A percentile compares a stretch with the other conserved stretches of the same genome.
Conservation (phyloP, 495 filamentous ascomycete species). For the Ascodesmis nigricans region DNA sequence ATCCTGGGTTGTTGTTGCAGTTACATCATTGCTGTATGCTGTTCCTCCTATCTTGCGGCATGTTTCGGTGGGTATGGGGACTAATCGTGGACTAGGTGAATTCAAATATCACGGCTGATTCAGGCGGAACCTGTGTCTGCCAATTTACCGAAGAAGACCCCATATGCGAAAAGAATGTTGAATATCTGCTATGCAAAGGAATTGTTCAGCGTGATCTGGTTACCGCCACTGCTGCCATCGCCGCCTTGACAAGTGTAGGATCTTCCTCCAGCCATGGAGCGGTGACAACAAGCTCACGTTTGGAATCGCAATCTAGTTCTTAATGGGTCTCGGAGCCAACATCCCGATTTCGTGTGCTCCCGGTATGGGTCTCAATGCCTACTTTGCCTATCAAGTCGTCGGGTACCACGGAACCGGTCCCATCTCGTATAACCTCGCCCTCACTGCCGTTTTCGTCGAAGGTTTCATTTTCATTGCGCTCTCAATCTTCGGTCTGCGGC, state of each 20-base stretch:
- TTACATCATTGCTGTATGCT: conserved; percentile 33
- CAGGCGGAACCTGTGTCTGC: conserved; percentile 59
- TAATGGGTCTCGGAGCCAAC: conserved; percentile 48
- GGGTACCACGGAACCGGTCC: conserved; percentile 44
- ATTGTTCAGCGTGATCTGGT: conserved; percentile 54
- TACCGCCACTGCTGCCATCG: conserved; percentile 59
- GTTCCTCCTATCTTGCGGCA: no score
- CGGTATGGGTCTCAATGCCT: conserved; percentile 68
- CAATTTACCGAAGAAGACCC: conserved; percentile 27
- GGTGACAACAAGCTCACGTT: no score
- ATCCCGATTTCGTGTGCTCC: conserved; percentile 57
- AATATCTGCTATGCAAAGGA: conserved; percentile 40
- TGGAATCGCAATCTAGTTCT: no score
- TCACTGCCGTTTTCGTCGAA: conserved; percentile 68
- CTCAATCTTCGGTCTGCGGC: conserved; percentile 51
- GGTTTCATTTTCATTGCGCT: conserved; percentile 33
- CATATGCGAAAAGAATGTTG: conserved; percentile 32
- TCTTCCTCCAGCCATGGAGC: conserved; percentile 28
- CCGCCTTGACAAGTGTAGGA: conserved; percentile 24
- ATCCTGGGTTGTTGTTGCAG: conserved; percentile 25
- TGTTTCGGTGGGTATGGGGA: no score
- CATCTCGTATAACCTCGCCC: conserved; percentile 44
- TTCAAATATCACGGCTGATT: conserved; percentile 31
- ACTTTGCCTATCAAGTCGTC: conserved; percentile 66
- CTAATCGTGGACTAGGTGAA: conserved; percentile 13